Evolutionary conservation across 2,329 filamentous ascomycete genomes (phyloP).

Genomic region (Metarhizium anisopliae): DNA sequence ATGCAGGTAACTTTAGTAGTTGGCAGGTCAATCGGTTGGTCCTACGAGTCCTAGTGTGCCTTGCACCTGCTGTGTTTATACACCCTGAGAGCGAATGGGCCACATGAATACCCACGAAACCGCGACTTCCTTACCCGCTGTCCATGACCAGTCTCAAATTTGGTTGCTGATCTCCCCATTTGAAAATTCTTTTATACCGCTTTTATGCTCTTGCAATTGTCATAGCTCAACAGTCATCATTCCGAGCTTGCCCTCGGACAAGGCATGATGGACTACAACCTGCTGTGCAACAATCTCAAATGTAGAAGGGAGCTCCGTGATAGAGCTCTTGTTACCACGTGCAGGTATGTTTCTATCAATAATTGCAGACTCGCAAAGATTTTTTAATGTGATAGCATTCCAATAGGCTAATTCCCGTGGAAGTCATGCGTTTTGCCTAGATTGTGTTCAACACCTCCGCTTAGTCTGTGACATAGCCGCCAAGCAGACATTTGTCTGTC

Average conservation of each 20-base stretch:
- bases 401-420: not conserved
- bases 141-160: not conserved
- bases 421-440: slow-evolving; percentile 78
- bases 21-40: too few relatives aligned
- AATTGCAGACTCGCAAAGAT: not conserved
- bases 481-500: slow-evolving; percentile 39
- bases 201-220: not conserved
- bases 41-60: too few relatives aligned
- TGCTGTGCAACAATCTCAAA: slow-evolving; percentile 73
- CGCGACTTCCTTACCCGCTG: not conserved
- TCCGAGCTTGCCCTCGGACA: not conserved
- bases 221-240: not conserved
- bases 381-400: not conserved
- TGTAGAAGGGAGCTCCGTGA: slow-evolving; percentile 63
- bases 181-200: not conserved
- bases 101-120: not conserved
- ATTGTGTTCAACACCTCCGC: slow-evolving; percentile 59
- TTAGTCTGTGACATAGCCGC: slow-evolving; percentile 34
- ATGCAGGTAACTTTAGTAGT: too few relatives aligned
- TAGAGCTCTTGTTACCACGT: slow-evolving; percentile 77
- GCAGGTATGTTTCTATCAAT: slow-evolving; percentile 47
- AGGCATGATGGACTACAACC: slow-evolving; percentile 56
- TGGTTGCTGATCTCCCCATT: not conserved
- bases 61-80: too few relatives aligned
- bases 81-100: not conserved